Conservation (phyloP, 371 early-diverging fungal genomes). For the Batkoa obscura region DNA sequence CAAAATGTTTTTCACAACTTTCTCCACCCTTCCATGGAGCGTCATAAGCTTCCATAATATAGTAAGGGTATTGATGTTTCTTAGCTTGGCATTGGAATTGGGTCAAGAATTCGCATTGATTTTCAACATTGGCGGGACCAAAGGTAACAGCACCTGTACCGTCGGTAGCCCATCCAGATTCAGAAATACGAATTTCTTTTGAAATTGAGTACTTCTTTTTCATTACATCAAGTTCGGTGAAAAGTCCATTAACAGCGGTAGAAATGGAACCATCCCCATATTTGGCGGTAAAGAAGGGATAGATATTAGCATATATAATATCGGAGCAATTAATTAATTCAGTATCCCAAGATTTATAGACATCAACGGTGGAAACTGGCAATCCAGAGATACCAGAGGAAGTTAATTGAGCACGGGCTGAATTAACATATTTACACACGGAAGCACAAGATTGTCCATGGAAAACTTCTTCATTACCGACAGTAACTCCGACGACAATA, state of each 20-base stretch:
- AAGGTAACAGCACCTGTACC: background rate
- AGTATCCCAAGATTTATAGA: background rate
- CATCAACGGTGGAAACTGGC: background rate
- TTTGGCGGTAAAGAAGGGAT: background rate
- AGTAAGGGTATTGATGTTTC: background rate
- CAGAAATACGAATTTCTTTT: background rate
- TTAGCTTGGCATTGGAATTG: background rate
- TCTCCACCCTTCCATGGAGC: background rate
- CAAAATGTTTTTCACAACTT: slow-evolving; percentile 1
- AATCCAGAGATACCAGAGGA: background rate
- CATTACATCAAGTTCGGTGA: background rate
- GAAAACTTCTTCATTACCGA: slow-evolving; percentile 4
- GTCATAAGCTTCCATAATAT: slow-evolving; percentile 2
- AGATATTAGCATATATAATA: background rate
- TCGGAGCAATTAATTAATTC: background rate
- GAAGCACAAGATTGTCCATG: background rate
- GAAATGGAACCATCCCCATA: background rate
- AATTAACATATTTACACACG: background rate
- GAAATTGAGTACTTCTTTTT: background rate
- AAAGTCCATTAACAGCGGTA: background rate
- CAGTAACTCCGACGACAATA: background rate
- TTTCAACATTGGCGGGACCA: background rate
- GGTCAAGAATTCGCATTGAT: background rate
- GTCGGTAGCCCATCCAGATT: background rate
- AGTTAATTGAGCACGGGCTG: background rate